Evolutionary conservation across 495 filamentous ascomycete genomes (phyloP), one percentile per base, ranked within the genome.

Genomic region (Aspergillus mulundensis): DNA sequence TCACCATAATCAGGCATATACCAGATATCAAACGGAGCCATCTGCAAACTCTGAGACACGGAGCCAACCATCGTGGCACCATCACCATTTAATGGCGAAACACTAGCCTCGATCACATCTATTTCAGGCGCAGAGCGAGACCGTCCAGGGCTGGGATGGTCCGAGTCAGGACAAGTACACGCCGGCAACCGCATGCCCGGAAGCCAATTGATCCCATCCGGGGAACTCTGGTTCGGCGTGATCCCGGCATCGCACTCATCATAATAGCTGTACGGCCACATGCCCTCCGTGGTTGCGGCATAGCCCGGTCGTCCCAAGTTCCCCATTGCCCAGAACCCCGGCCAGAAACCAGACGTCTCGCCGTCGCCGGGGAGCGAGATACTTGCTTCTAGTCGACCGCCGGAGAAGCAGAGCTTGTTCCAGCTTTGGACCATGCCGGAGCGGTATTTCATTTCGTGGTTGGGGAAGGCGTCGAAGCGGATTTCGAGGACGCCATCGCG

Each of bases 381-480:
- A 60, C 85, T 88, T 12, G 87, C 88, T 71, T 91, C 87, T n/a
- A 91, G 67, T 38, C 84, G 76, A 14, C 88, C 88, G 16, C 88
- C 88, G 47, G 84, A 88, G 68, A 90, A 88, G 66, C 88, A 90
- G 41, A 90, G 57, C 62, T 90, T 83, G 67, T 91, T 91, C 88
- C 88, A 91, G 23, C 83, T 88, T 58, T 91, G 87, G 8, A 91
- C 57, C 88, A 91, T 91, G n/a, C 85, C 88, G 15, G 88, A 91
- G 32, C 87, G 79, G 61, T 86, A 91, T 55, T 86, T 76, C 10
- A 90, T 66, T 34, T 78, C 79, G 66, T 90, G 87, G 56, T 83
- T 91, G 51, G 79, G 66, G 66, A 86, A 89, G 5, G 78, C 70
- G 62, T 86, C 86, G 56, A 90, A 87, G 54, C 77, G 76, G 45